Conservation (phyloP, 345 rosid genomes). For the Eucalyptus regnans region DNA sequence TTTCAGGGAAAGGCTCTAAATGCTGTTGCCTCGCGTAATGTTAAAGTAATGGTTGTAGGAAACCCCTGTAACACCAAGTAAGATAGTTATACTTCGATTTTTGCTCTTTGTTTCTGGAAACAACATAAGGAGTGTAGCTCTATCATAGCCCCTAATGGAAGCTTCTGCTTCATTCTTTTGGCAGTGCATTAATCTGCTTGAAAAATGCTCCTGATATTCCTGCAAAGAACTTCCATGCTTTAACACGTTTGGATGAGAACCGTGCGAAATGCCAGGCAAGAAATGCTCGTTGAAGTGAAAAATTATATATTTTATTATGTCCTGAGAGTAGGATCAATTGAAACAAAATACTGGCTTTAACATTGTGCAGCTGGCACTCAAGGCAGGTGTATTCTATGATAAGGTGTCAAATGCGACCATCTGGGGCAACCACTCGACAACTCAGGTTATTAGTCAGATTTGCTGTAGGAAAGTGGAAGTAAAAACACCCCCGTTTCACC, state of each 20-base stretch:
- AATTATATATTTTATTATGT: background rate
- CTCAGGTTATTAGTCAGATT: conserved; percentile 53
- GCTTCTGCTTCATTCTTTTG: background rate
- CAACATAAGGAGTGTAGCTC: background rate
- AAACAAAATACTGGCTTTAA: background rate
- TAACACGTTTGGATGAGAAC: conserved; percentile 92
- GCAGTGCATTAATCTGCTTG: conserved; percentile 87
- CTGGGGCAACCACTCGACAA: conserved; percentile 99
- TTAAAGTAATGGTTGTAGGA: conserved; percentile 93
- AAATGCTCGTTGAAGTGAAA: background rate
- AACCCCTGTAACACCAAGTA: conserved; percentile 99
- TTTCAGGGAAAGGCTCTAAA: conserved; percentile 87
- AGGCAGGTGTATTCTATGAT: conserved; percentile 95
- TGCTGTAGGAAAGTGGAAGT: background rate
- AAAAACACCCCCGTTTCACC: background rate
- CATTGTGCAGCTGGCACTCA: conserved; percentile 72
- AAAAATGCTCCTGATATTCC: conserved; percentile 98
- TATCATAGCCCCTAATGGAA: background rate
- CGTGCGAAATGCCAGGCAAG: conserved; percentile 96
- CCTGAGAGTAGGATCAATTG: background rate
- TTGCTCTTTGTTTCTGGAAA: background rate
- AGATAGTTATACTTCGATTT: background rate
- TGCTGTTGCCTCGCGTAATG: conserved; percentile 77
- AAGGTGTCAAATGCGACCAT: conserved; percentile 92
- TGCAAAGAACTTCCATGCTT: conserved; percentile 89